Evolutionary conservation across 805 yeast genomes (phyloP).

Genomic region (Debaryomyces castellii): DNA sequence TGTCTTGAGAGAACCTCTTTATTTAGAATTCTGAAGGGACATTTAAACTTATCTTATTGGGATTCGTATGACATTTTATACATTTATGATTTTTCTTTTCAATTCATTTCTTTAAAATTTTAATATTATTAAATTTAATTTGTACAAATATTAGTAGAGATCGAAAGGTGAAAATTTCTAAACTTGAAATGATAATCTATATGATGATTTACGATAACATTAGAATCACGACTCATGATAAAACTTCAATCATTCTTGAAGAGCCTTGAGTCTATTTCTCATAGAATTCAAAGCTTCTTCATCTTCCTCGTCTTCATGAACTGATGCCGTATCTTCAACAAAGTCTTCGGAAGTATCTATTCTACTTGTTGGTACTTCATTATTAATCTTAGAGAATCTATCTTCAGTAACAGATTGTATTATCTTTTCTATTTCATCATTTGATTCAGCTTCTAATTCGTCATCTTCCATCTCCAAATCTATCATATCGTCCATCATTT

Average conservation of each 20-base stretch:
- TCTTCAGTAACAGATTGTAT: slow-evolving; percentile 40
- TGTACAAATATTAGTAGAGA: not conserved
- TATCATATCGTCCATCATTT: slow-evolving; percentile 90
- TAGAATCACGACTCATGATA: not conserved
- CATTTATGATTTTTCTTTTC: not conserved
- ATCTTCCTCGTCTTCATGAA: slow-evolving; percentile 63
- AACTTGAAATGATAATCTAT: not conserved
- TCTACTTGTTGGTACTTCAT: slow-evolving; percentile 31
- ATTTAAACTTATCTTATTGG: not conserved
- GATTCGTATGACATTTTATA: not conserved
- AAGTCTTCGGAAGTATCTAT: slow-evolving; percentile 19
- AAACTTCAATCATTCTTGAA: slow-evolving; percentile 45
- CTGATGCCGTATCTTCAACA: slow-evolving; percentile 14
- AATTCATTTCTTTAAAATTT: not conserved
- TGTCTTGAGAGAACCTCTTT: slow-evolving; percentile 17
- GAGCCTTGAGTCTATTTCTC: slow-evolving; percentile 84
- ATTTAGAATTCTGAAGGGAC: slow-evolving; percentile 18
- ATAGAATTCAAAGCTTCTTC: slow-evolving; percentile 76
- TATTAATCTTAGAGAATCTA: slow-evolving; percentile 34
- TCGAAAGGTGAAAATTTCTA: not conserved
- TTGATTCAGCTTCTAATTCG: slow-evolving; percentile 65
- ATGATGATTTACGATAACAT: no score
- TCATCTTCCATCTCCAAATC: slow-evolving; percentile 68
- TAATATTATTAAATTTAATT: not conserved
- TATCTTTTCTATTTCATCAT: slow-evolving; percentile 64